Evolutionary conservation across 2,329 filamentous ascomycete genomes (phyloP), one percentile per base, ranked within the genome.

Genomic region (Pseudocercospora vitis): DNA sequence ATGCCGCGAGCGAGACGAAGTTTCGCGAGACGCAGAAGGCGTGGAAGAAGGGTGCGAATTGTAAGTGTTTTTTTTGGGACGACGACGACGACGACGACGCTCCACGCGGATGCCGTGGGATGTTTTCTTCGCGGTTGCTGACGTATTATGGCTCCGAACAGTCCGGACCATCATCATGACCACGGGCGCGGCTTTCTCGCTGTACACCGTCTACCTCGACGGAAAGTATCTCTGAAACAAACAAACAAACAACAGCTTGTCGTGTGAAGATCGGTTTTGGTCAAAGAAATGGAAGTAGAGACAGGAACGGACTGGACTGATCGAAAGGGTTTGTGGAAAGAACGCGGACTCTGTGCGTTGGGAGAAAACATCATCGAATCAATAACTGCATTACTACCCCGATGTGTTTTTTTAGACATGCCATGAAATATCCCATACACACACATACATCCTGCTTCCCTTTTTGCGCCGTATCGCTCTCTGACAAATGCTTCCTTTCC

Each of bases 41-140:
- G 49, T 69, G 67, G 67, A 53, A 44, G 56, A 58, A 57, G 53
- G 28, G 61, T 44, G 67, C 67, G 42, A 60, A 62, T 46, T 64
- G 65, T 67, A 35, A 53, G 63, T n/a, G n/a, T n/a, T n/a, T n/a
- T n/a, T n/a, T n/a, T n/a, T n/a, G n/a, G n/a, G n/a, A n/a, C n/a
- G n/a, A n/a, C n/a, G n/a, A n/a, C n/a, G n/a, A n/a, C n/a, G n/a
- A n/a, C n/a, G n/a, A n/a, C n/a, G n/a, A n/a, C n/a, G n/a, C n/a
- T n/a, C n/a, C n/a, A n/a, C n/a, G n/a, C n/a, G n/a, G n/a, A n/a
- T n/a, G n/a, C n/a, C n/a, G n/a, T n/a, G n/a, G n/a, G n/a, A n/a
- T n/a, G n/a, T n/a, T n/a, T n/a, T n/a, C n/a, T n/a, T n/a, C n/a
- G n/a, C n/a, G n/a, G n/a, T n/a, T n/a, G n/a, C n/a, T n/a, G n/a